Percentiles rank a stretch among this genome's conserved stretches.
Conservation (phyloP, 2,329 filamentous ascomycete species). For the Pseudopyrenochaeta lycopersici region DNA sequence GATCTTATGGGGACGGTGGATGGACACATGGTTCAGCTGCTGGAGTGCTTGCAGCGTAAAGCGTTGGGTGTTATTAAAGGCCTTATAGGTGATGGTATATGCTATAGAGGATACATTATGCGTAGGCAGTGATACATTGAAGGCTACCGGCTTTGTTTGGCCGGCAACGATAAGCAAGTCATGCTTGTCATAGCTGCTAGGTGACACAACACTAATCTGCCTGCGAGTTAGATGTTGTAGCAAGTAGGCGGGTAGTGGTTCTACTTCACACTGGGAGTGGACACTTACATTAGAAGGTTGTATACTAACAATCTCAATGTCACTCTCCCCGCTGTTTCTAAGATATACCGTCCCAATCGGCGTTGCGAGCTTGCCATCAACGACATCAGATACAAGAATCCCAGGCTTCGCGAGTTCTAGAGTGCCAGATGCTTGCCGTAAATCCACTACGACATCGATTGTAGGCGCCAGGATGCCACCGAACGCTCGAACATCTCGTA, state of each 20-base stretch:
- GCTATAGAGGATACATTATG: slow-evolving; percentile 34
- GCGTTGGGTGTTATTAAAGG: slow-evolving; percentile 8
- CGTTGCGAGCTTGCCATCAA: slow-evolving; percentile 58
- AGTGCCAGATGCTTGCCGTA: slow-evolving; percentile 28
- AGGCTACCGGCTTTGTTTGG: slow-evolving; percentile 53
- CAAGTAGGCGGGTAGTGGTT: slow-evolving; percentile 16
- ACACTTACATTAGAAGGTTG: slow-evolving; percentile 28
- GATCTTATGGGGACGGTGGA: slow-evolving; percentile 60
- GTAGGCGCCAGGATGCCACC: slow-evolving; percentile 60
- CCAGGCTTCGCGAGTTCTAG: slow-evolving; percentile 45
- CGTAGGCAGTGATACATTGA: slow-evolving; percentile 41
- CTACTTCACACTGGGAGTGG: slow-evolving; percentile 10
- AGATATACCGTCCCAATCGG: slow-evolving; percentile 59
- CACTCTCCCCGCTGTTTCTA: slow-evolving; percentile 54
- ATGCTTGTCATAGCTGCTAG: slow-evolving; percentile 1
- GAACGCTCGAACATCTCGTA: slow-evolving; percentile 66
- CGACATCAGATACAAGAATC: slow-evolving; percentile 62
- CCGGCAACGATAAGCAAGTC: slow-evolving; percentile 42
- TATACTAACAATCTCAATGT: slow-evolving; percentile 48
- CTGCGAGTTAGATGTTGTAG: slow-evolving; percentile 18
- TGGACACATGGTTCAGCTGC: slow-evolving; percentile 28
- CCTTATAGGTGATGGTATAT: slow-evolving; percentile 38
- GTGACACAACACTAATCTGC: slow-evolving; percentile 13
- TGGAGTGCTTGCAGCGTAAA: slow-evolving; percentile 37
- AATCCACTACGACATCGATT: slow-evolving; percentile 51